These are phyloP conservation scores for Cystobasidium tubakii DNA, from an alignment of 768 basidiomycete genomes.

Conservation along the genomic window DNA sequence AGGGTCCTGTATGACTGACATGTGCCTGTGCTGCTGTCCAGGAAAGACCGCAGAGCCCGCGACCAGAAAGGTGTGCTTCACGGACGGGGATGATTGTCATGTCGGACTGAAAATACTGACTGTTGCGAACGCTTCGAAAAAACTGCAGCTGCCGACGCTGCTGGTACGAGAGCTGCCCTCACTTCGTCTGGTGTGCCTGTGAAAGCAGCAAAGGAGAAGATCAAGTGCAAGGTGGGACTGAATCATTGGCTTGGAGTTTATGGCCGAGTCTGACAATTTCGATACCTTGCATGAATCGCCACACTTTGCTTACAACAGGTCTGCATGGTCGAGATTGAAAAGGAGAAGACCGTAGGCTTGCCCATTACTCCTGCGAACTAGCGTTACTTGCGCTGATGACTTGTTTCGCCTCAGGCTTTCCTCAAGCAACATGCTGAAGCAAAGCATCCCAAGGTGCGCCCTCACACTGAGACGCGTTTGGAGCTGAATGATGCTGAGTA, in stretches of 20 bases:
- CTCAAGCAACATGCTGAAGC: conserved; percentile 13
- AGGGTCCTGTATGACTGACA: background rate
- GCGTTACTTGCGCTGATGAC: no score
- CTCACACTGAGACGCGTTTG: background rate
- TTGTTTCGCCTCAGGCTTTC: background rate
- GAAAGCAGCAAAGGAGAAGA: conserved; percentile 27
- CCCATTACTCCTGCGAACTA: no score
- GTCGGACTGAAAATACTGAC: conserved; percentile 18
- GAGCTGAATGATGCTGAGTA: no score
- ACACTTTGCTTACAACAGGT: background rate
- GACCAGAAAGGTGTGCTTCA: conserved; percentile 26
- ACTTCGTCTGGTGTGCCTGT: conserved; percentile 1
- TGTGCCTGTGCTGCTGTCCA: background rate
- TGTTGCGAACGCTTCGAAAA: background rate
- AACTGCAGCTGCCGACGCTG: conserved; percentile 21
- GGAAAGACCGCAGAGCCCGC: conserved; percentile 28
- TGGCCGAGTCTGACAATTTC: background rate
- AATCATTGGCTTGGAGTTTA: no score
- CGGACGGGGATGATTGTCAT: no score
- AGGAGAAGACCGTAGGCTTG: conserved; percentile 23
- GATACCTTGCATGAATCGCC: background rate
- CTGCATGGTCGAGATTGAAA: conserved; percentile 27
- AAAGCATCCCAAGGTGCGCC: conserved; percentile 21
- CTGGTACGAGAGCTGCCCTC: conserved; percentile 8
- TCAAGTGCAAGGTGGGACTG: conserved; percentile 22